Percentiles rank a stretch among this genome's conserved stretches.
Conservation (phyloP, 129 eudicot species). For the Deinandra increscens region DNA sequence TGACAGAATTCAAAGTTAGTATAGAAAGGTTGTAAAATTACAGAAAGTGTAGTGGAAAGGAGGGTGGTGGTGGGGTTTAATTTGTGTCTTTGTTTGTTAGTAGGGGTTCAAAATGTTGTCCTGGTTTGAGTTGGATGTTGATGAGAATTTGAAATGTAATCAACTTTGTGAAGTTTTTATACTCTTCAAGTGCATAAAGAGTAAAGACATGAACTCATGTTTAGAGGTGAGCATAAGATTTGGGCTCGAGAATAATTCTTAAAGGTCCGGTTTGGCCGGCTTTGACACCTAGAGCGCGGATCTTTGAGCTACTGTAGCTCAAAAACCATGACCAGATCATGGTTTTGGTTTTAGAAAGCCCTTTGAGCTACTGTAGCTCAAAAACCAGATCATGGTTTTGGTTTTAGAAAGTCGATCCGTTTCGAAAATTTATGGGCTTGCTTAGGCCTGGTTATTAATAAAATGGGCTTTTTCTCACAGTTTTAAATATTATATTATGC, state of each 20-base stretch:
- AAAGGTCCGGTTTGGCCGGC: too few relatives aligned
- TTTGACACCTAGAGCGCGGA: too few relatives aligned
- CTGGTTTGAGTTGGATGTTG: conserved; percentile 23
- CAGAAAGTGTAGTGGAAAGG: conserved; percentile 19
- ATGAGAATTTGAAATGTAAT: conserved; percentile 15
- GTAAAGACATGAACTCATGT: background rate
- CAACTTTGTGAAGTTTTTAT: conserved; percentile 17
- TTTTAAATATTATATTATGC: too few relatives aligned
- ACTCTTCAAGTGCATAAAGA: background rate
- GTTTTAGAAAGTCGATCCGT: too few relatives aligned
- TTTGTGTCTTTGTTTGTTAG: conserved; percentile 34
- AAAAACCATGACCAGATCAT: too few relatives aligned
- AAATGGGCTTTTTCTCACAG: too few relatives aligned
- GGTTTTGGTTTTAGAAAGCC: too few relatives aligned
- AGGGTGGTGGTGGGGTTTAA: conserved; percentile 25
- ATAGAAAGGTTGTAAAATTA: conserved; percentile 20
- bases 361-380: too few relatives aligned
- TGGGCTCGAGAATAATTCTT: background rate
- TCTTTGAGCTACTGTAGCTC: too few relatives aligned
- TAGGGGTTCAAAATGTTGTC: conserved; percentile 19
- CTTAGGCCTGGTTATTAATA: too few relatives aligned
- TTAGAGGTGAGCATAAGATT: background rate
- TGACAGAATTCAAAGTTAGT: conserved; percentile 41
- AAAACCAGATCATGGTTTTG: too few relatives aligned
- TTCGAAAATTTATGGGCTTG: too few relatives aligned